Conservation (phyloP, 345 rosid genomes). For the Sisymbrium altissimum region DNA sequence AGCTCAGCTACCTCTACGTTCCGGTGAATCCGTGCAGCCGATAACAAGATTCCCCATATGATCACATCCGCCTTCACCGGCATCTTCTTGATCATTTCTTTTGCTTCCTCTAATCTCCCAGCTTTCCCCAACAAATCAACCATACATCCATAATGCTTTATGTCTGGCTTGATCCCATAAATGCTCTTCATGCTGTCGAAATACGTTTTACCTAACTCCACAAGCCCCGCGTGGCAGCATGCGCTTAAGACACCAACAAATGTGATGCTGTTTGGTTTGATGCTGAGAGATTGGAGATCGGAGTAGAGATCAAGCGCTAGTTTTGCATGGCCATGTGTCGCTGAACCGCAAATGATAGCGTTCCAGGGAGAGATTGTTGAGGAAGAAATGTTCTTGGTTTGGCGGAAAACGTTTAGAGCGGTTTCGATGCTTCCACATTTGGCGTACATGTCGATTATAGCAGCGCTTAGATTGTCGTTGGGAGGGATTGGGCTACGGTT, state of each 20-base stretch:
- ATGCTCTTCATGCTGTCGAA: slow-evolving; percentile 54
- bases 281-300: slow-evolving; percentile 41
- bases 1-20: slow-evolving; percentile 61
- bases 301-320: slow-evolving; percentile 55
- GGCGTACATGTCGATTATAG: slow-evolving; percentile 86
- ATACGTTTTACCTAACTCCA: slow-evolving; percentile 52
- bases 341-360: slow-evolving; percentile 74
- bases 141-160: slow-evolving; percentile 55
- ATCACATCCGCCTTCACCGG: slow-evolving; percentile 73
- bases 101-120: slow-evolving; percentile 63
- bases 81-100: slow-evolving; percentile 58
- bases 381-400: slow-evolving; percentile 36
- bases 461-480: slow-evolving; percentile 67
- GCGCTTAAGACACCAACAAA: slow-evolving; percentile 78
- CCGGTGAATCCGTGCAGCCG: slow-evolving; percentile 60
- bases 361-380: slow-evolving; percentile 76
- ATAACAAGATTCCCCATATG: slow-evolving; percentile 71
- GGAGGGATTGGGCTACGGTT: slow-evolving; percentile 40
- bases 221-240: slow-evolving; percentile 69
- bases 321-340: slow-evolving; percentile 61
- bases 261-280: slow-evolving; percentile 59
- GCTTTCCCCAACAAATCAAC: slow-evolving; percentile 74
- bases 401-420: slow-evolving; percentile 57
- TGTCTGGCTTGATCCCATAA: slow-evolving; percentile 54
- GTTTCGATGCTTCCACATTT: slow-evolving; percentile 77